phyloP scores from a whole-genome alignment of 2,329 filamentous ascomycete genomes.

The Ilyonectria sp. region DNA sequence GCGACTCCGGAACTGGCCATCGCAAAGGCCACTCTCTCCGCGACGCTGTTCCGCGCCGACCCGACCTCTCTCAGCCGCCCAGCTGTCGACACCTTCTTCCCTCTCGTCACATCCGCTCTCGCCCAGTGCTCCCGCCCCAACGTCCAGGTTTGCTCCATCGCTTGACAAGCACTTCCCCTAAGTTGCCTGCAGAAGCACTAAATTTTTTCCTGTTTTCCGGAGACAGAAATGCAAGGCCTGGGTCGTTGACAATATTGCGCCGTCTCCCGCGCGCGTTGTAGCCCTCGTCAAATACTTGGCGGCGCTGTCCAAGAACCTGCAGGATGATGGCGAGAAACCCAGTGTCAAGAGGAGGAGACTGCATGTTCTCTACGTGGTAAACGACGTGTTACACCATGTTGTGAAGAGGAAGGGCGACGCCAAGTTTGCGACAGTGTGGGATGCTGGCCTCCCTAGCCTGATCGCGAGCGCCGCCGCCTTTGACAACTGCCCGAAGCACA shows the following conservation, averaged over 20 bases:
- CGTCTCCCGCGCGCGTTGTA: constrained; percentile 75
- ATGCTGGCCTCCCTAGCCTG: constrained; percentile 74
- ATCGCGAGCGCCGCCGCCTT: constrained; percentile 71
- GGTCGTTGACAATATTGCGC: constrained; percentile 81
- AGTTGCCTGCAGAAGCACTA: constrained; percentile 47
- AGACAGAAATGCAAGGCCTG: constrained; percentile 89
- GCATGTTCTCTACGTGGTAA: constrained; percentile 84
- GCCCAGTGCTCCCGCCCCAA: constrained; percentile 83
- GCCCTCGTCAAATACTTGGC: constrained; percentile 83
- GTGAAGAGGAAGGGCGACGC: constrained; percentile 66
- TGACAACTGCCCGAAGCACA: constrained; percentile 75
- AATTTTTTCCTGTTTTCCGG: constrained; percentile 45
- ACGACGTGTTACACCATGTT: constrained; percentile 82
- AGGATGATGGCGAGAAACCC: constrained; percentile 54
- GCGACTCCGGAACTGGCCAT: constrained; percentile 81
- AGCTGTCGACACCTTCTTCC: constrained; percentile 79
- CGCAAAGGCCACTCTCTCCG: constrained; percentile 83
- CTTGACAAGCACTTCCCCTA: constrained; percentile 47
- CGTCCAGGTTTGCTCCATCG: constrained; percentile 84
- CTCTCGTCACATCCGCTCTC: constrained; percentile 74
- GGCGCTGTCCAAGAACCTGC: constrained; percentile 70
- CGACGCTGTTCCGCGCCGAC: constrained; percentile 81
- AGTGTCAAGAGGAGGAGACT: constrained; percentile 79
- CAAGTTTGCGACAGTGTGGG: constrained; percentile 70
- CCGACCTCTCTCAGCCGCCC: constrained; percentile 78